These are phyloP conservation scores for Claviceps paspali DNA, from an alignment of 2,329 filamentous ascomycete species.

Conservation along the genomic window DNA sequence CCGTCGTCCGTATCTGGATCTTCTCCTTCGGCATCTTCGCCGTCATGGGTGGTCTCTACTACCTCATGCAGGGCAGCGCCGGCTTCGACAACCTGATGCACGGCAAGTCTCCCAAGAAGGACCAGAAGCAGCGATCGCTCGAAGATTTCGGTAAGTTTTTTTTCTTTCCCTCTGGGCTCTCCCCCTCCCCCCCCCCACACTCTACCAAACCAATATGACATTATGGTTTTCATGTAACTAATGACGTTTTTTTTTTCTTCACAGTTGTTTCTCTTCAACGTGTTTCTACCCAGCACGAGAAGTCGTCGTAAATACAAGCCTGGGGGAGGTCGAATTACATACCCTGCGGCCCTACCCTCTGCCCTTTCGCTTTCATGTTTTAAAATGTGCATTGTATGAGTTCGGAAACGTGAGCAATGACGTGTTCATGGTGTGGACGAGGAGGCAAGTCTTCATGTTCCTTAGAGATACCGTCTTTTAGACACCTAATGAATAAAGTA, in stretches of 20 bases:
- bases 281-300: slow-evolving; percentile 84
- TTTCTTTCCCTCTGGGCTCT: no score
- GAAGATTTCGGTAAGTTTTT: slow-evolving; percentile 88
- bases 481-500: slow-evolving; percentile 30
- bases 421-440: slow-evolving; percentile 19
- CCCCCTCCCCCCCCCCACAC: no score
- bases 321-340: slow-evolving; percentile 18
- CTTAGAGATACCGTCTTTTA: slow-evolving; percentile 21
- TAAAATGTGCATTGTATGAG: slow-evolving; percentile 24
- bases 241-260: no score
- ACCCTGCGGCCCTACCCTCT: slow-evolving; percentile 21
- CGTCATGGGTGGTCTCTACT: slow-evolving; percentile 58
- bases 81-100: slow-evolving; percentile 91
- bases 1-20: slow-evolving; percentile 78
- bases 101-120: slow-evolving; percentile 69
- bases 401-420: slow-evolving; percentile 17
- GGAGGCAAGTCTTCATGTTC: slow-evolving; percentile 22
- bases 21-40: slow-evolving; percentile 86
- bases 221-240: no score
- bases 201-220: no score
- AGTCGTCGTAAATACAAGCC: slow-evolving; percentile 52
- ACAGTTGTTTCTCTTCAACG: slow-evolving; percentile 80
- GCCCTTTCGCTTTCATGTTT: slow-evolving; percentile 25
- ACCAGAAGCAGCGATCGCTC: slow-evolving; percentile 67
- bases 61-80: slow-evolving; percentile 64